Percentiles rank a stretch among this genome's conserved stretches.
phyloP scores from a whole-genome alignment of 2,329 filamentous ascomycete genomes.

The Grosmannia clavigera region DNA sequence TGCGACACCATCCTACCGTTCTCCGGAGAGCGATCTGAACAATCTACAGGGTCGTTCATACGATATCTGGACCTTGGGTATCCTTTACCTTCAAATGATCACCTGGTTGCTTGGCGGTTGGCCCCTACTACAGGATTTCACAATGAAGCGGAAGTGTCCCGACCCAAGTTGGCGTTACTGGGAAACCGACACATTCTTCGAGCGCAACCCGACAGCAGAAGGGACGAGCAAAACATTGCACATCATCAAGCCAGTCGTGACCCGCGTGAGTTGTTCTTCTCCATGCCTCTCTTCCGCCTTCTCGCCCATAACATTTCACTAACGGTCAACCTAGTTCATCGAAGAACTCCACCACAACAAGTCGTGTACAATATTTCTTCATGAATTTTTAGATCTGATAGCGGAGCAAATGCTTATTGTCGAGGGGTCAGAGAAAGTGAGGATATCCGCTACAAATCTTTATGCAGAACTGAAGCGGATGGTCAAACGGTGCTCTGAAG shows the following conservation, averaged over 20 bases:
- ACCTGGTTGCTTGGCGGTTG: slow-evolving; percentile 5
- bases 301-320: background rate
- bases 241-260: background rate
- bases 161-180: background rate
- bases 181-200: background rate
- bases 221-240: background rate
- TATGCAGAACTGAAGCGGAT: background rate
- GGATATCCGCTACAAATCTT: background rate
- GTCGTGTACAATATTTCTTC: background rate
- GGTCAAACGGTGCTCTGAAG: background rate
- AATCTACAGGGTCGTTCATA: slow-evolving; percentile 7
- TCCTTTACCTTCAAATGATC: slow-evolving; percentile 13
- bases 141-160: background rate
- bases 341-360: background rate
- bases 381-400: background rate
- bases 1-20: background rate
- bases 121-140: background rate
- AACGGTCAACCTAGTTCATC: background rate
- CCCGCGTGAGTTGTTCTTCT: background rate
- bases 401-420: background rate
- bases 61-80: slow-evolving; percentile 15
- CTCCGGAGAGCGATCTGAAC: background rate
- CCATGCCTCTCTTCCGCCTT: background rate
- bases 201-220: background rate
- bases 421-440: background rate